Base-by-base conservation (phyloP, 805 yeast genomes). In the Peterozyma toletana region DNA sequence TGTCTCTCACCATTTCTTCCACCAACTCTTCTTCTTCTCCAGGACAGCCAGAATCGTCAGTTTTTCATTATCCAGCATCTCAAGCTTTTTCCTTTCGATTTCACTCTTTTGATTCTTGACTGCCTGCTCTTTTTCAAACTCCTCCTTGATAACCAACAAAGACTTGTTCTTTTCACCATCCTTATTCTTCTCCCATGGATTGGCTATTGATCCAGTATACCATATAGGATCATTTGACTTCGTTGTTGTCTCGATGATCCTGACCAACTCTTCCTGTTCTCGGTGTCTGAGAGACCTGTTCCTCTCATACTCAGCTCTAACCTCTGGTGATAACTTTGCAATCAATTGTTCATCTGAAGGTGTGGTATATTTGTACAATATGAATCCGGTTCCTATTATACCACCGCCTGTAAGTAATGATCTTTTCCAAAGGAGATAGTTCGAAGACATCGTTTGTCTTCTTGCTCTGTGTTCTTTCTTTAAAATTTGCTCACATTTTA, bases 311-410 rank as follows among this genome's bases (percentile, higher is more conserved):
- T 85, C 83, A 16, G 79, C 80, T 50, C 87, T 71, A 37, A 89
- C 67, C 57, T 90, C 96, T 1, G 98, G 96, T 6, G 95, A 84
- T 50, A 89, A 71, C 41, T 73, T 63, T 1, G 80, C 77, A 35
- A 89, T 72, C 39, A 90, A 62, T 56, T 90, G 76, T 53, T 88
- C 96, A 51, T 86, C 95, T 2, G 90, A 76, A 2, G 98, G 98
- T 0, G 88, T 81, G 0, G 90, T 78, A 60, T 77, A 85, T 50
- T 80, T 83, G 65, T 65, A 83, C 14, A 84, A 66, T 5, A 86
- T 51, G 0, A 80, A 76, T n/a, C 97, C 98, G 0, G 78, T 54
- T 5, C 83, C 86, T 2, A 86, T 67, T 15, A 88, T 77, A 15
- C 78, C 73, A n/a, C 76, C 77, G 9, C 95, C 89, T 11, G 70